phyloP scores from a whole-genome alignment of 2,329 filamentous ascomycete species.

The Pezicula carpinea region DNA sequence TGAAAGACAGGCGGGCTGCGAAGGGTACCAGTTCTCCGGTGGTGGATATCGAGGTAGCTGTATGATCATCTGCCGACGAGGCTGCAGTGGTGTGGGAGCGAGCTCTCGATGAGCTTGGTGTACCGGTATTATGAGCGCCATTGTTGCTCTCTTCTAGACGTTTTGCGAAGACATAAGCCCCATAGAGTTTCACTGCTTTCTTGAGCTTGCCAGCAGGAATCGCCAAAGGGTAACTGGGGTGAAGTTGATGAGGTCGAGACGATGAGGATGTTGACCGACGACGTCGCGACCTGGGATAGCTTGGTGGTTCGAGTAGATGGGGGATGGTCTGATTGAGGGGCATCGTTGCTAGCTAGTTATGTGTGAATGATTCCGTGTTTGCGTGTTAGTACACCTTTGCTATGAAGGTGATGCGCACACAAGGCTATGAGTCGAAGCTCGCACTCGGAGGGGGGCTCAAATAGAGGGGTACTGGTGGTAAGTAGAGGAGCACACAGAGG shows the following conservation, averaged over 20 bases:
- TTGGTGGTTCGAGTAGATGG: constrained; percentile 5
- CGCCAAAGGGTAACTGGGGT: constrained; percentile 16
- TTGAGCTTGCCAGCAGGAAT: constrained; percentile 19
- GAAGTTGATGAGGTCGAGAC: too few species aligned
- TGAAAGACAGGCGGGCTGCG: too few species aligned
- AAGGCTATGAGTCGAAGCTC: too few species aligned
- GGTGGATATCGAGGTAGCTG: constrained; percentile 2
- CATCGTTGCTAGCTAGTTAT: background rate
- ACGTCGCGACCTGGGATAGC: background rate
- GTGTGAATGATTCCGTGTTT: too few species aligned
- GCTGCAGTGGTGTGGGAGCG: constrained; percentile 19
- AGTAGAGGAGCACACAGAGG: too few species aligned
- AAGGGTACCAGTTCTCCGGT: background rate
- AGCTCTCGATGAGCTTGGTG: constrained; percentile 13
- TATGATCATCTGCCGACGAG: constrained; percentile 13
- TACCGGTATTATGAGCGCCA: constrained; percentile 10
- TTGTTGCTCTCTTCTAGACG: constrained; percentile 14
- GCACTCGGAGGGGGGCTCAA: too few species aligned
- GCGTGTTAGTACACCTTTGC: too few species aligned
- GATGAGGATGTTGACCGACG: constrained; percentile 1
- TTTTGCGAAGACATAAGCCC: constrained; percentile 7
- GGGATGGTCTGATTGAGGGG: background rate
- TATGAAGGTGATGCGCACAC: too few species aligned
- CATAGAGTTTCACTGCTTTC: constrained; percentile 20
- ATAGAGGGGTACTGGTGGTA: too few species aligned